phyloP scores from a whole-genome alignment of 1,284 basidiomycete species.

The Volvariella surrecta region DNA sequence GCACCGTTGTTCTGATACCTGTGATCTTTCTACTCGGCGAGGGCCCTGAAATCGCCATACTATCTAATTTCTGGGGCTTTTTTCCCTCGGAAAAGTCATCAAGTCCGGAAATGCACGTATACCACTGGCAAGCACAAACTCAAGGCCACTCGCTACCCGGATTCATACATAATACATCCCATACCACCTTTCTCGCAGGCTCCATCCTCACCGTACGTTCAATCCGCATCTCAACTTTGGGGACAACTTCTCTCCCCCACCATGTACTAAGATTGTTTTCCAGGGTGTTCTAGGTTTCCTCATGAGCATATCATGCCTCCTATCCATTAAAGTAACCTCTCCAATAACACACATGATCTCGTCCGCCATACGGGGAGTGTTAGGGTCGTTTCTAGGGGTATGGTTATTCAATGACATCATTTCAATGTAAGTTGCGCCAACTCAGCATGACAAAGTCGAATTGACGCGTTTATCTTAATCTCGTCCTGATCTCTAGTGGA shows the following conservation, averaged over 20 bases:
- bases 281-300: constrained; percentile 80
- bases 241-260: not conserved
- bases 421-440: constrained; percentile 43
- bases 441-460: constrained; percentile 1
- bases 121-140: constrained; percentile 36
- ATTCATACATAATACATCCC: too few relatives aligned
- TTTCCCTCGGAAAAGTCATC: constrained; percentile 29
- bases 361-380: constrained; percentile 77
- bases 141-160: too few relatives aligned
- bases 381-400: constrained; percentile 68
- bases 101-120: constrained; percentile 30
- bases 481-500: constrained; percentile 39
- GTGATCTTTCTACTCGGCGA: constrained; percentile 68
- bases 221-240: constrained; percentile 1
- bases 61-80: constrained; percentile 39
- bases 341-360: constrained; percentile 91
- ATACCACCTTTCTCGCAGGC: constrained; percentile 63
- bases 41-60: constrained; percentile 48
- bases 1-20: constrained; percentile 58
- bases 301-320: constrained; percentile 82
- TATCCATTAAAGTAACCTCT: constrained; percentile 88
- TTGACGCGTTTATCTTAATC: not conserved
- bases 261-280: constrained; percentile 2
- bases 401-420: constrained; percentile 72
- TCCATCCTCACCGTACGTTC: constrained; percentile 63